Evolutionary conservation across 2,329 filamentous ascomycete species (phyloP), one percentile per base, ranked within the genome.

Genomic region (Neonectria sp.): DNA sequence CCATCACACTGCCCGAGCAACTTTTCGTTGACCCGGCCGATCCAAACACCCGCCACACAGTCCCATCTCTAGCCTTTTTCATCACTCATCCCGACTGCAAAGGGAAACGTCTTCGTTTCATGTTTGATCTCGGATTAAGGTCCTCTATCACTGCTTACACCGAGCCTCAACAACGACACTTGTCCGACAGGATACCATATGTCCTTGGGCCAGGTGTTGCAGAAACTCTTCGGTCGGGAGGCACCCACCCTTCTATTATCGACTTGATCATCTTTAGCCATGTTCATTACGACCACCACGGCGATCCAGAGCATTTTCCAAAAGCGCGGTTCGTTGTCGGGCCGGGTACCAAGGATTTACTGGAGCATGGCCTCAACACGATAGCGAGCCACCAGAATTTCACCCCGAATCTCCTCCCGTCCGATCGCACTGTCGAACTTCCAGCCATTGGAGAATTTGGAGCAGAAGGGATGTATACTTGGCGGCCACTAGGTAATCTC

Each of bases 211-310:
- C 15, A 21, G 49, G 49, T 12, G 49, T 52, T 8, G 49, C 27
- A 21, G 29, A 33, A 31, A n/a, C 27, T 17, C 49, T 33, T 21
- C 27, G 8, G 4, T 6, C 17, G 2, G 49, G 13, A 29, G 29
- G 29, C 27, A 52, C 29, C 9, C 5, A 52, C n/a, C 27, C 49
- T 17, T 52, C 49, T 6, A 29, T n/a, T 12, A 52, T 52, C 27
- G 49, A 52, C 27, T 12, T 33, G 9, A 8, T 52, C 9, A 33
- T 52, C 49, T 17, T 52, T 4, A 52, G 49, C 27, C 49, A 52
- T 9, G 49, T 52, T 12, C 49, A 52, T 33, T 52, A 52, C 29
- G 49, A 52, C 29, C 49, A 52, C 29, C 49, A 52, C 49, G 27
- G 49, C n/a, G 49, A 52, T 12, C 49, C 49, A 33, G 29, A 52